These are phyloP conservation scores for Colletotrichum simmondsii DNA, from an alignment of 2,329 filamentous ascomycete species.

Conservation along the genomic window DNA sequence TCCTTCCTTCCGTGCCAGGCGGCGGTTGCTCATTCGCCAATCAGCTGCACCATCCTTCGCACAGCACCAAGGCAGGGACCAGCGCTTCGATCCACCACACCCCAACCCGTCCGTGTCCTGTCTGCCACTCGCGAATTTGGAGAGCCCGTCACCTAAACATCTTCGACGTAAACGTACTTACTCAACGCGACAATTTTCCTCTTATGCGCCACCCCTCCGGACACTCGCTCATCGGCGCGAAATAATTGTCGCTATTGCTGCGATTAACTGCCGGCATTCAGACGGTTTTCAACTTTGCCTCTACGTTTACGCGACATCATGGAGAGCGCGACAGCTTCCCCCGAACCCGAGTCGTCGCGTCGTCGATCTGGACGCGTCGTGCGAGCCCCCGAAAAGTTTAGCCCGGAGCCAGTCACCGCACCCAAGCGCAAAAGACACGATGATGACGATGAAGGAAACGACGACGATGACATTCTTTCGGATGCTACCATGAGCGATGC, in stretches of 20 bases:
- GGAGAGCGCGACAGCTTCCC: constrained; percentile 65
- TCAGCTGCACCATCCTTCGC: not conserved
- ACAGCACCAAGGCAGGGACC: constrained; percentile 11
- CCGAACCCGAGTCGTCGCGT: constrained; percentile 64
- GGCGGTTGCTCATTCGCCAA: not conserved
- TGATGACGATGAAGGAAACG: constrained; percentile 58
- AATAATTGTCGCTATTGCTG: constrained; percentile 27
- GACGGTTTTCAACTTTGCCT: not conserved
- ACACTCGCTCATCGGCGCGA: constrained; percentile 32
- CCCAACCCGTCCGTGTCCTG: constrained; percentile 1
- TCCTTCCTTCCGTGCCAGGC: not conserved
- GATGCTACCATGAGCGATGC: constrained; percentile 58
- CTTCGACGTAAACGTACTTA: constrained; percentile 18
- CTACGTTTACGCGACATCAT: constrained; percentile 42
- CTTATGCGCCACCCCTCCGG: constrained; percentile 26
- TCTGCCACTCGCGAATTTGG: constrained; percentile 27
- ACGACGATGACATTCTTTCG: constrained; percentile 59
- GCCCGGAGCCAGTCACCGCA: constrained; percentile 59
- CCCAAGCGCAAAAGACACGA: constrained; percentile 69
- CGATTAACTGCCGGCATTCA: not conserved
- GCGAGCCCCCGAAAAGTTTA: constrained; percentile 69
- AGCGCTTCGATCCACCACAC: constrained; percentile 10
- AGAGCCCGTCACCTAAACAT: constrained; percentile 27
- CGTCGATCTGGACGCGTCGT: constrained; percentile 78
- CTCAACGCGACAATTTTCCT: constrained; percentile 27